These are phyloP conservation scores for Sugiyamaella pinicola DNA, from an alignment of 1,139 yeast species.

Conservation along the genomic window DNA sequence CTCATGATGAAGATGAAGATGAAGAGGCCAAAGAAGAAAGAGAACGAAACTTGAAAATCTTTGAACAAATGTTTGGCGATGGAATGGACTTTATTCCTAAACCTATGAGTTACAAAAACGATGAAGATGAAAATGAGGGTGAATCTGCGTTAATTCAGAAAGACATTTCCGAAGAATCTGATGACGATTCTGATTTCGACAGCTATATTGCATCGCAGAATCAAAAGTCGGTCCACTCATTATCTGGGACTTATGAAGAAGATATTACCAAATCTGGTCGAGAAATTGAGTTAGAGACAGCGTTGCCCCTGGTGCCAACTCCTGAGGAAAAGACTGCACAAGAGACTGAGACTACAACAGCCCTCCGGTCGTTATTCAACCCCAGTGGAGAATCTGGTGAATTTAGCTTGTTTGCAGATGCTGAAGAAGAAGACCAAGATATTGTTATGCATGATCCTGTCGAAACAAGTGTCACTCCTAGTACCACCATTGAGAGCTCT, in stretches of 20 bases:
- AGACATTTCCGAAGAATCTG: slow-evolving; percentile 11
- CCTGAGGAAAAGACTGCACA: neutral
- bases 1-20: slow-evolving; percentile 25
- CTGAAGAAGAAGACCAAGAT: slow-evolving; percentile 29
- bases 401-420: slow-evolving; percentile 35
- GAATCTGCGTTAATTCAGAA: slow-evolving; percentile 23
- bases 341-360: slow-evolving; percentile 27
- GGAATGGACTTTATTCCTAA: slow-evolving; percentile 45
- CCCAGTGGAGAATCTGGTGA: slow-evolving; percentile 43
- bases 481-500: slow-evolving; percentile 1
- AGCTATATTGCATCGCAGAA: slow-evolving; percentile 1
- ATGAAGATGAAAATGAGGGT: slow-evolving; percentile 33
- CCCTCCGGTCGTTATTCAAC: slow-evolving; percentile 65
- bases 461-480: slow-evolving; percentile 7
- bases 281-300: slow-evolving; percentile 20
- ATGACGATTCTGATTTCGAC: slow-evolving; percentile 7
- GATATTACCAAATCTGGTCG: neutral
- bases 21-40: slow-evolving; percentile 33
- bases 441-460: slow-evolving; percentile 19
- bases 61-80: slow-evolving; percentile 33
- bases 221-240: neutral
- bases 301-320: slow-evolving; percentile 9
- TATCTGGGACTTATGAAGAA: too few species aligned
- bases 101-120: slow-evolving; percentile 50
- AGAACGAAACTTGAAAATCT: slow-evolving; percentile 31